These are phyloP conservation scores for Trichoderma sp. DNA, from an alignment of 2,329 filamentous ascomycete species.

Conservation along the genomic window DNA sequence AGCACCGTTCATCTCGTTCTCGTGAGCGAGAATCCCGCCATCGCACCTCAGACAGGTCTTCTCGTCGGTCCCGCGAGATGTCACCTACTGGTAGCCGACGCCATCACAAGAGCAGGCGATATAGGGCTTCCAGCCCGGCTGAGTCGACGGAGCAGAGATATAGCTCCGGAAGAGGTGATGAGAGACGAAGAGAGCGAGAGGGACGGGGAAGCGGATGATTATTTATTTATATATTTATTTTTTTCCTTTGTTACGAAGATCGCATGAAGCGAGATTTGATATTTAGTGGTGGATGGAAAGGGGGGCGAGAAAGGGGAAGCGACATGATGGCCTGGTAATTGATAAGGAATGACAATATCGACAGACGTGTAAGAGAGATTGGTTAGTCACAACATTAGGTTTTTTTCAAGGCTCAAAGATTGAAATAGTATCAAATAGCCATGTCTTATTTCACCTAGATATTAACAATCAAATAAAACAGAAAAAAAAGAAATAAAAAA, in stretches of 20 bases:
- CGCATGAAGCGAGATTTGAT: background rate
- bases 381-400: background rate
- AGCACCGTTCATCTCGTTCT: constrained; percentile 5
- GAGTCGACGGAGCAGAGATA: background rate
- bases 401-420: background rate
- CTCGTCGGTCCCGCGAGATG: constrained; percentile 8
- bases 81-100: background rate
- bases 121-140: background rate
- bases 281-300: background rate
- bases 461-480: background rate
- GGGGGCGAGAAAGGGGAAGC: background rate
- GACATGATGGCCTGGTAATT: background rate
- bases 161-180: background rate
- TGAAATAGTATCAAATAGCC: constrained; percentile 5
- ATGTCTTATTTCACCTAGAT: background rate
- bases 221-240: background rate
- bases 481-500: background rate
- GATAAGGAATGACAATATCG: background rate
- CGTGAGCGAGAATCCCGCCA: background rate
- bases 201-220: background rate
- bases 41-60: background rate
- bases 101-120: background rate
- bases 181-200: background rate
- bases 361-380: background rate
- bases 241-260: background rate